Percentiles rank a stretch among this genome's conserved stretches.
These are phyloP conservation scores for Papiliotrema flavescens DNA, from an alignment of 1,284 basidiomycete genomes.

Conservation along the genomic window DNA sequence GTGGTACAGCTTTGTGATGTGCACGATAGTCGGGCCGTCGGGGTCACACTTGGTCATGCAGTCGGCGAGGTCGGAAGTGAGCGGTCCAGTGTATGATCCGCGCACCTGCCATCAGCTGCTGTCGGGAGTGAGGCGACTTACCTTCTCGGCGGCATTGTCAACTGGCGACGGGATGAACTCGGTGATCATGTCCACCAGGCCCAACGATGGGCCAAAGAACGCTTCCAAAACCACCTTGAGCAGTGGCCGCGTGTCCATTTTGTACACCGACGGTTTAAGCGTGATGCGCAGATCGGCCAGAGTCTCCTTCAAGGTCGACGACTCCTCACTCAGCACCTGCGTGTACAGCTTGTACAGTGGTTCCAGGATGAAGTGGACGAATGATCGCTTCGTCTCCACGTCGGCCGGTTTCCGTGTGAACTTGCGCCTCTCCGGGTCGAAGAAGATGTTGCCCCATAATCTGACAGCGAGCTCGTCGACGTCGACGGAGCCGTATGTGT, in stretches of 20 bases:
- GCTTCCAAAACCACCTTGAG: conserved; percentile 90
- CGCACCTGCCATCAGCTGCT: conserved; percentile 57
- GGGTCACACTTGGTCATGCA: conserved; percentile 80
- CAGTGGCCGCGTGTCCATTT: conserved; percentile 94
- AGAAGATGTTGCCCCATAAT: conserved; percentile 99
- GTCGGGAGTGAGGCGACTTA: conserved; percentile 35
- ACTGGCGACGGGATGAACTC: conserved; percentile 83
- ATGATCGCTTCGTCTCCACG: conserved; percentile 76
- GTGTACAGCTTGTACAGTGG: conserved; percentile 98
- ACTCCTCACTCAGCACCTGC: conserved; percentile 87
- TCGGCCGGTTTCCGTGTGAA: conserved; percentile 82
- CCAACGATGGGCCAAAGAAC: conserved; percentile 88
- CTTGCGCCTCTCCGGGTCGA: conserved; percentile 72
- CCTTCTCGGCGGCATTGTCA: conserved; percentile 67
- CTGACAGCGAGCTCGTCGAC: conserved; percentile 66
- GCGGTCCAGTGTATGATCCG: conserved; percentile 78
- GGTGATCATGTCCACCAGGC: conserved; percentile 87
- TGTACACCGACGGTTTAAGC: conserved; percentile 90
- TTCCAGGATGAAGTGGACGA: conserved; percentile 94
- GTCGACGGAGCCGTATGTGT: conserved; percentile 62
- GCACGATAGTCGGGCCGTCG: conserved; percentile 84
- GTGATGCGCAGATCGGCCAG: conserved; percentile 76
- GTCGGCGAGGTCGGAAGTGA: conserved; percentile 69
- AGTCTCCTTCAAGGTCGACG: conserved; percentile 74
- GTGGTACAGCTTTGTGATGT: conserved; percentile 90